These are phyloP conservation scores for Sarocladiaceae sp. DNA, from an alignment of 2,329 filamentous ascomycete species.

Conservation along the genomic window DNA sequence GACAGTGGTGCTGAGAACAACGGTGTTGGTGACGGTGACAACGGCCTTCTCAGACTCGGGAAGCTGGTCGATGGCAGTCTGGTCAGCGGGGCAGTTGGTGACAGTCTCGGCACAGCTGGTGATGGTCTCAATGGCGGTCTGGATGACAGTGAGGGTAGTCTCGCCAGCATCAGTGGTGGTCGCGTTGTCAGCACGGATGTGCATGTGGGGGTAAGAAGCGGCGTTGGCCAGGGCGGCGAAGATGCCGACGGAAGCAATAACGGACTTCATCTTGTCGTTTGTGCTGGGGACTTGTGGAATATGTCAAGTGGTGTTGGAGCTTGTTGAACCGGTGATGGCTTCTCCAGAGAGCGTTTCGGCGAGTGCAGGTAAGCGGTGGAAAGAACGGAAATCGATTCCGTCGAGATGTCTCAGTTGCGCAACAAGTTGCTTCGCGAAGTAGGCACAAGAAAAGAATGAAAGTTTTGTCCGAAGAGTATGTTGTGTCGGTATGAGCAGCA, in stretches of 20 bases:
- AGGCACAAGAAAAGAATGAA: slow-evolving; percentile 10
- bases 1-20: slow-evolving; percentile 33
- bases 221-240: slow-evolving; percentile 39
- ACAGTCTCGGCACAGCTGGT: slow-evolving; percentile 51
- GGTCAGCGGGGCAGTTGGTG: slow-evolving; percentile 46
- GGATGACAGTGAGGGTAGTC: slow-evolving; percentile 43
- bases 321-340: background rate
- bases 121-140: slow-evolving; percentile 50
- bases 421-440: slow-evolving; percentile 9
- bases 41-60: slow-evolving; percentile 28
- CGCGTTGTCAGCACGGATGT: slow-evolving; percentile 20
- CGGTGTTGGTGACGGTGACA: slow-evolving; percentile 30
- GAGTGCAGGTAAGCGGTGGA: slow-evolving; percentile 1
- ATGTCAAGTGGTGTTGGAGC: slow-evolving; percentile 1
- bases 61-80: slow-evolving; percentile 26
- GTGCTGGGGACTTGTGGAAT: slow-evolving; percentile 14
- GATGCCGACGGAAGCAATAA: slow-evolving; percentile 35
- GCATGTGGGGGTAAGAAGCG: slow-evolving; percentile 28
- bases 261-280: slow-evolving; percentile 41
- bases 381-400: slow-evolving; percentile 13
- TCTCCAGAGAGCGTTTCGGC: slow-evolving; percentile 7
- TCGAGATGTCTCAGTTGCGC: slow-evolving; percentile 2
- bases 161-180: slow-evolving; percentile 14
- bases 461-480: slow-evolving; percentile 1
- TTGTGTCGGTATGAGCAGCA: too few relatives aligned